Percentiles rank a stretch among this genome's conserved stretches.
phyloP scores from a whole-genome alignment of 2,329 filamentous ascomycete genomes.

The Sporothrix humicola region DNA sequence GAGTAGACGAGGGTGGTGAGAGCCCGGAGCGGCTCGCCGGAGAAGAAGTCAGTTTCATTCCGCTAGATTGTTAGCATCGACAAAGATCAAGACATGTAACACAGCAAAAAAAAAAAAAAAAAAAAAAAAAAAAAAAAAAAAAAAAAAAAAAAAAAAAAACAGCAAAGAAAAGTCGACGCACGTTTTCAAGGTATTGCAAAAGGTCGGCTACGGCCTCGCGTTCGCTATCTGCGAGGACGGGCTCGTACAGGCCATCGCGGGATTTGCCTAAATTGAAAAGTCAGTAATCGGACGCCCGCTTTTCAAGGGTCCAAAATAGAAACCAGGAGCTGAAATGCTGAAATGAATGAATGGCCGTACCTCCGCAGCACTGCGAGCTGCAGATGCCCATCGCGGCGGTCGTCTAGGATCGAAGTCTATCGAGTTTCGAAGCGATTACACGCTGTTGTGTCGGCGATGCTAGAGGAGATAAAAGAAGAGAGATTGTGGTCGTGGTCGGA shows the following conservation, averaged over 20 bases:
- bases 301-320: too few species aligned
- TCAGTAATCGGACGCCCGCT: not conserved
- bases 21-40: slow-evolving; percentile 89
- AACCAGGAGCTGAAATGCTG: slow-evolving; percentile 31
- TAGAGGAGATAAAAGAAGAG: not conserved
- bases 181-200: slow-evolving; percentile 94
- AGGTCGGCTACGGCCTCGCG: slow-evolving; percentile 95
- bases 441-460: not conserved
- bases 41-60: slow-evolving; percentile 97
- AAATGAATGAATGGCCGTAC: slow-evolving; percentile 42
- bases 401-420: not conserved
- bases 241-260: slow-evolving; percentile 82
- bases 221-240: slow-evolving; percentile 91
- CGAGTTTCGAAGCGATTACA: not conserved
- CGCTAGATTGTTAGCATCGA: slow-evolving; percentile 60
- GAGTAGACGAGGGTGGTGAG: slow-evolving; percentile 97
- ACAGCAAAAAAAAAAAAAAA: not conserved
- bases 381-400: slow-evolving; percentile 62
- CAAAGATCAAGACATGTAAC: too few species aligned
- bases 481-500: not conserved
- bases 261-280: slow-evolving; percentile 63
- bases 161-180: slow-evolving; percentile 53
- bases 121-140: not conserved
- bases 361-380: slow-evolving; percentile 67
- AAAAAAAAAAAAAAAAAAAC: not conserved